Base-by-base conservation (phyloP, 179 eudicot species). In the Monotropa hypopitys region DNA sequence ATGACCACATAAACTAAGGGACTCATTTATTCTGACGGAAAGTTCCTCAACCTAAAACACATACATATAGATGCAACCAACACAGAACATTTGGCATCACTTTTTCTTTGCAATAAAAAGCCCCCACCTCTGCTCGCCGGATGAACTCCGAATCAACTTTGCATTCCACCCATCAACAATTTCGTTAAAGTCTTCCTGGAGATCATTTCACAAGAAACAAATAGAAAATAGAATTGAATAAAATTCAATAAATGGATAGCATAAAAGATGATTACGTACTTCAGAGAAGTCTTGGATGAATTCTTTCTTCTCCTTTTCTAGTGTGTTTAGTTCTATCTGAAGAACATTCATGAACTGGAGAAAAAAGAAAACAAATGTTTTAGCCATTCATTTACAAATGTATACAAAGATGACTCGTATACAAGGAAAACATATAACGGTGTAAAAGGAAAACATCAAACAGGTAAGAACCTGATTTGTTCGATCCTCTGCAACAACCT, bases 51-150 rank as follows among this genome's bases (percentile, higher is more conserved):
- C 53, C 16, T 21, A 21, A 53, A 33, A 35, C 21, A 28, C 16
- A 8, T 23, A 21, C 50, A 21, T n/a, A 47, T n/a, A 51, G 42
- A n/a, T n/a, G 45, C n/a, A 26, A 32, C 65, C 33, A 12, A 33
- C 42, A 33, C 26, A 40, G 40, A 38, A 51, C 74, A 77, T 11
- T 0, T 8, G 35, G 18, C 54, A 30, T 87, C 84, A 90, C 61
- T 84, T 81, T 82, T 93, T 94, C 87, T 85, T 82, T 75, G 90
- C 98, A 49, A 92, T 76, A 75, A 94, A 94, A 81, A 92, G 85
- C 56, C 98, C 98, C 98, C 98, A 92, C 43, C 87, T 81, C 84
- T 94, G 98, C 92, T 94, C 96, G 1, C 97, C 97, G 0, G 97
- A 87, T 4, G 90, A 78, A 76, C 86, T 88, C 84, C 98, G 87